A percentile compares a stretch with the other conserved stretches of the same genome.
phyloP scores from a whole-genome alignment of 2,329 filamentous ascomycete genomes.

The Fusarium beomiforme region DNA sequence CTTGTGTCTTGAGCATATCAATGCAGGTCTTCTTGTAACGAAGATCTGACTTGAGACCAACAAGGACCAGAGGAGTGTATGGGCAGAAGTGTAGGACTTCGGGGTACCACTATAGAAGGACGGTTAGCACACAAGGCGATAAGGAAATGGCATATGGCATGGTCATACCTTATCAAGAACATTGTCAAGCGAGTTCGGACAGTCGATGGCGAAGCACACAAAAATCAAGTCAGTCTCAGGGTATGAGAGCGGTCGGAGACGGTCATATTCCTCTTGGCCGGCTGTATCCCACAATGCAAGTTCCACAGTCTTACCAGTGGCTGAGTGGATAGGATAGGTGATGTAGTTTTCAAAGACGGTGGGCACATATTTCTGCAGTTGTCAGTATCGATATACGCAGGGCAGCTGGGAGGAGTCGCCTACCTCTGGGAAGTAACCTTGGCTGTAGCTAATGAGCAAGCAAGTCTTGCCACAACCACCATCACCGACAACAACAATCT shows the following conservation, averaged over 20 bases:
- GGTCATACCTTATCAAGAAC: conserved; percentile 91
- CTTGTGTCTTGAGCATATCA: conserved; percentile 98
- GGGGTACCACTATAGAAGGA: conserved; percentile 83
- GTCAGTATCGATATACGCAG: conserved; percentile 9
- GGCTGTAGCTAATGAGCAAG: conserved; percentile 96
- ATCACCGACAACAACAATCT: conserved; percentile 98
- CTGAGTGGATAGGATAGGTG: conserved; percentile 89
- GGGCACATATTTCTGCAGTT: conserved; percentile 92
- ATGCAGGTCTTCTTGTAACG: conserved; percentile 96
- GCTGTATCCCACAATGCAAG: conserved; percentile 98
- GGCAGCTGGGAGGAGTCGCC: conserved; percentile 35
- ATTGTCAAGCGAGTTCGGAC: conserved; percentile 97
- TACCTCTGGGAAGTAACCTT: conserved; percentile 99
- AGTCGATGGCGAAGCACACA: conserved; percentile 99
- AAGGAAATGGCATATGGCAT: conserved; percentile 8
- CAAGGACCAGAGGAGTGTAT: conserved; percentile 93
- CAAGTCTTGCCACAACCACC: conserved; percentile 99
- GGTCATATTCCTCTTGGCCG: conserved; percentile 98
- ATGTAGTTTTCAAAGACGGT: conserved; percentile 99
- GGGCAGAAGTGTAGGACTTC: conserved; percentile 99
- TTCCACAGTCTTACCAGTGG: conserved; percentile 93
- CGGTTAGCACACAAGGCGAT: conserved; percentile 1
- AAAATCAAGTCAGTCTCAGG: conserved; percentile 98
- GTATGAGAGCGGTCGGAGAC: conserved; percentile 93
- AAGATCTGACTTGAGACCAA: conserved; percentile 96